Evolutionary conservation across 495 filamentous ascomycete species (phyloP), one percentile per base, ranked within the genome.

Genomic region (Durotheca rogersii): DNA sequence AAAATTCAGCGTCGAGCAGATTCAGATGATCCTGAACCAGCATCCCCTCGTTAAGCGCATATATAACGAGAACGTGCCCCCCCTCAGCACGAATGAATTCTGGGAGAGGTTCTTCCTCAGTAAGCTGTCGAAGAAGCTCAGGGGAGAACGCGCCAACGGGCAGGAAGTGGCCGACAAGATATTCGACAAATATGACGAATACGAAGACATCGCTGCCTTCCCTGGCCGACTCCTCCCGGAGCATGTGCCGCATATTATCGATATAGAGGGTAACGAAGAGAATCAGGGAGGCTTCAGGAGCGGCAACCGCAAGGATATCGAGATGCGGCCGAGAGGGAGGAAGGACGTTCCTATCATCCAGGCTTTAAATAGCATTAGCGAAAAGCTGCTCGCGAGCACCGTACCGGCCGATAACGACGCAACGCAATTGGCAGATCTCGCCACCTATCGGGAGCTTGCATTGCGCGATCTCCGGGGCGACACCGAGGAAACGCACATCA

Each of bases 71-170:
- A 88, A 87, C 59, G 90, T 96, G 4, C 94, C 93, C 2, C 88
- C 87, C 49, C 62, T 95, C 18, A 79, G 72, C 32, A 88, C 94
- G 61, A 75, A 78, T 44, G 82, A 86, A 19, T 98, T 97, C 65
- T 97, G 92, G 91, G 83, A 81, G 9, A 78, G 87, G 32, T 98
- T 98, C 68, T 97, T 98, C 70, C 79, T 86, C 57, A 91, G 88
- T 64, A 78, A 86, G 34, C 73, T 98, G 11, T 90, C 88, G 47
- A 96, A 95, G 68, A 92, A 92, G 62, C 72, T 98, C 34, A 89
- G 89, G 41, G 93, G 93, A 21, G 89, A 95, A 69, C 85, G 87
- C 25, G 79, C 94, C 16, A 80, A 80, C 1, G 88, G 90, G 6
- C 72, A 72, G 0, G 92, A 95, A 65, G 67, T 81, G 20, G 76